Base-by-base conservation (phyloP, 2,329 filamentous ascomycete genomes). In the Trichophyton verrucosum region DNA sequence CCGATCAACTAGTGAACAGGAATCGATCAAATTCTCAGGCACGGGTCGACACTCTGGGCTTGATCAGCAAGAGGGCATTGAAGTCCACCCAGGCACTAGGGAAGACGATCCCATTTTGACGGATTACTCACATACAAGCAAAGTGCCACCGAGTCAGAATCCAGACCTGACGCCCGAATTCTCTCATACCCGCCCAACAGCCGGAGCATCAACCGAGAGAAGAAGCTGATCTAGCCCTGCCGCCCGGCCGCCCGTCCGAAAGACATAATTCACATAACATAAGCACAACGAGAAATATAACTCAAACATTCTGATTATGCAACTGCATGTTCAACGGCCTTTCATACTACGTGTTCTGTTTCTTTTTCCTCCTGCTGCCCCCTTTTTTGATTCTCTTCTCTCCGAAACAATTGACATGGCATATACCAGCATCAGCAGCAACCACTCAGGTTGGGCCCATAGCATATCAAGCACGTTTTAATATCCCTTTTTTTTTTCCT, bases 61-160 rank as follows among this genome's bases (percentile, higher is more conserved):
- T 47, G 72, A 73, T 24, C 67, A 71, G 24, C 73, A 77, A 30
- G 68, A 71, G 30, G 77, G 77, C 22, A 75, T 78, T 61, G 77
- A 78, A 61, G 70, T 79, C 5, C 77, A 79, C 65, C 77, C 77
- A 0, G 75, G 72, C 17, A 79, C 77, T 8, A 70, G 72, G 7
- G 68, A 72, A 3, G 74, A 78, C 59, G 77, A 79, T 63, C 76
- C 73, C n/a, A 68, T 79, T 24, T 69, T 79, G 60, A 70, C 66
- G 4, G 68, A 76, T 30, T 66, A 66, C 56, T 67, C 69, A 6
- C 60, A 68, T 2, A 65, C 70, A 2, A 72, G 70, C 36, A 71
- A 71, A 33, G 68, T 71, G 2, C 76, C 77, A 36, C 77, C 76
- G 0, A 79, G 76, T 60, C 77, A 79, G 64, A 76, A 77, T 60